Percentiles rank a stretch among this genome's conserved stretches.
Conservation (phyloP, 768 basidiomycete species). For the Calocera viscosa region DNA sequence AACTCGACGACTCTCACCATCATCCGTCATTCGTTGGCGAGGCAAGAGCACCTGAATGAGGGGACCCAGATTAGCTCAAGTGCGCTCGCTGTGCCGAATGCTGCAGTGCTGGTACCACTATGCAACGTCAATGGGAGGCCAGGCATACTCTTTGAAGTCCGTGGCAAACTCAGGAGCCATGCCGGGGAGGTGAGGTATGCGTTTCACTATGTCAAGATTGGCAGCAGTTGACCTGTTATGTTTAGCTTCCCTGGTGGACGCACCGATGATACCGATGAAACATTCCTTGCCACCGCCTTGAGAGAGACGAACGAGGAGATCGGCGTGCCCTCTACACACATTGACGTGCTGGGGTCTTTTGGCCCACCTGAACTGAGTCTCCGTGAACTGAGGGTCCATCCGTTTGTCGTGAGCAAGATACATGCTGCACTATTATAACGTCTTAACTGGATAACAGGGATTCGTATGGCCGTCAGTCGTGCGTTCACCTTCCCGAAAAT, state of each 20-base stretch:
- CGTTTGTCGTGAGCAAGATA: constrained; percentile 52
- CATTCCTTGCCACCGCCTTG: constrained; percentile 46
- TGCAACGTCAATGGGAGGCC: constrained; percentile 60
- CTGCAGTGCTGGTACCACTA: constrained; percentile 63
- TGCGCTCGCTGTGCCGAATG: constrained; percentile 23
- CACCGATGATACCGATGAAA: constrained; percentile 48
- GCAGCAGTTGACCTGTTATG: not conserved
- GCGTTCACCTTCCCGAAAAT: not conserved
- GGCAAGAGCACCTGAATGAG: not conserved
- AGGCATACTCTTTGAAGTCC: constrained; percentile 58
- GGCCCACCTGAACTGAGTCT: constrained; percentile 50
- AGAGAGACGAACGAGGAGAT: constrained; percentile 67
- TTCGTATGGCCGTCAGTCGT: constrained; percentile 11
- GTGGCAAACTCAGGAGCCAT: constrained; percentile 52
- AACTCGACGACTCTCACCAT: not conserved
- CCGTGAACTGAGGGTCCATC: constrained; percentile 54
- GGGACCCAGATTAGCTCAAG: not conserved
- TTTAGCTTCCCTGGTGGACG: constrained; percentile 63
- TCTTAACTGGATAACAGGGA: constrained; percentile 22
- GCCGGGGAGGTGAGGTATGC: constrained; percentile 72
- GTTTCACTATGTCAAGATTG: not conserved
- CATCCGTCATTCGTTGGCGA: not conserved
- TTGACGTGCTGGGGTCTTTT: constrained; percentile 55
- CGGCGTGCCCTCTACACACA: constrained; percentile 43
- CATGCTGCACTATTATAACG: constrained; percentile 15